Evolutionary conservation across 768 basidiomycete genomes (phyloP), one percentile per base, ranked within the genome.

Genomic region (Tulasnella calospora): DNA sequence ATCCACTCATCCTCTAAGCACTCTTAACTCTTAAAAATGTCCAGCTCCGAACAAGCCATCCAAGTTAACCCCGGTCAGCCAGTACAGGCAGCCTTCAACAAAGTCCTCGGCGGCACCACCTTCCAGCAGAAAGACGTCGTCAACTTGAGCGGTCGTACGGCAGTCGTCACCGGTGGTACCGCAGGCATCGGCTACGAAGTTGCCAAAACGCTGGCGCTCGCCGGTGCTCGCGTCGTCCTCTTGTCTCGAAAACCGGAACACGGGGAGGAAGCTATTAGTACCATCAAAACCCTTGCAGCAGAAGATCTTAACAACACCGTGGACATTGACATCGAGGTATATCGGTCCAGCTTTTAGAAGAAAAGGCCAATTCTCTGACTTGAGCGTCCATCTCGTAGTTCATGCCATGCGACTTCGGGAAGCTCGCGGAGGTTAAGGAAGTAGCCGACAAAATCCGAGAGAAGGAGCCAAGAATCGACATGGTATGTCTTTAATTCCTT

Each of bases 181-280:
- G 79, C 72, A 6, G 84, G 83, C 40, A 83, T 84, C 19, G 83
- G 84, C 21, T 83, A 81, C 41, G 83, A 85, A 71, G 83, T 84
- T 41, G 83, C 83, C 41, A 80, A 81, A 13, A 80, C 82, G 21
- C 81, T 85, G 47, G 83, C 84, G 0, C 78, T 81, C 19, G 82
- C 83, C 5, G 79, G 80, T 3, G 84, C 84, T 3, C 83, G 83
- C 30, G 82, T 83, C 30, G 79, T 84, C 27, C 33, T 84, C 38
- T 76, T 84, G 13, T 81, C 82, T 0, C 80, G 82, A 35, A 81
- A 80, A 46, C 47, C 77, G 19, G 83, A 84, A 36, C 69, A 82
- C 61, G 83, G 80, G 2, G 80, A 82, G 33, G 79, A 80, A 21
- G 83, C 83, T 15, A 79, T 84, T 55, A 70, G 73, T 8, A 79